Base-by-base conservation (phyloP, 2,329 filamentous ascomycete species). In the Pochonia chlamydosporia region DNA sequence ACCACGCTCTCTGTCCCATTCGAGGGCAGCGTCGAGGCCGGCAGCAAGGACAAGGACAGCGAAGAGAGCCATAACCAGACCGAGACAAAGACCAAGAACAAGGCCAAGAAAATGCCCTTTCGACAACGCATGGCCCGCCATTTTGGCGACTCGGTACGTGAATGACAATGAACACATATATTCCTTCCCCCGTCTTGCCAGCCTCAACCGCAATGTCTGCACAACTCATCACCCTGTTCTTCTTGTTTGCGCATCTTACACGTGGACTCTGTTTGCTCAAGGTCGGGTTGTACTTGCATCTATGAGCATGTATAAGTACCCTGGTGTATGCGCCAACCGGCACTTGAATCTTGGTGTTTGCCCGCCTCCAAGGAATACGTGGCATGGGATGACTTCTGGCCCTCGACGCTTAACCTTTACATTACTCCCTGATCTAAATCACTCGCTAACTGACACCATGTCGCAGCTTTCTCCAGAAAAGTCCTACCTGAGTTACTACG, bases 381-480 rank as follows among this genome's bases (percentile, higher is more conserved):
- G n/a, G n/a, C n/a, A n/a, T n/a, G n/a, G n/a, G n/a, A n/a, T n/a
- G n/a, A n/a, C n/a, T n/a, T n/a, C n/a, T n/a, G n/a, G n/a, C n/a
- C n/a, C n/a, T n/a, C n/a, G n/a, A n/a, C n/a, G n/a, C 37, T 40
- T 21, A 24, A 7, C 20, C 37, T 25, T 14, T 21, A 14, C 37
- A 21, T 4, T 8, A 5, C 25, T 35, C 28, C 24, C 11, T 31
- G 6, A 36, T 25, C 31, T 23, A 26, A 40, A 5, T 18, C 40
- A 28, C 11, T 20, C 9, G 18, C 33, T 47, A 16, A 33, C 33
- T 30, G 36, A 14, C n/a, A 3, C 11, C 18, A 3, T 18, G 35
- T 7, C 21, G 35, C 50, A 91, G 89, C 63, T 67, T n/a, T 55
- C 63, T 21, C 63, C 61, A 41, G 62, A 66, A 44, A 70, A 68